phyloP scores from a whole-genome alignment of 169 alveolate species.

The Cardiosporidium cionae region DNA sequence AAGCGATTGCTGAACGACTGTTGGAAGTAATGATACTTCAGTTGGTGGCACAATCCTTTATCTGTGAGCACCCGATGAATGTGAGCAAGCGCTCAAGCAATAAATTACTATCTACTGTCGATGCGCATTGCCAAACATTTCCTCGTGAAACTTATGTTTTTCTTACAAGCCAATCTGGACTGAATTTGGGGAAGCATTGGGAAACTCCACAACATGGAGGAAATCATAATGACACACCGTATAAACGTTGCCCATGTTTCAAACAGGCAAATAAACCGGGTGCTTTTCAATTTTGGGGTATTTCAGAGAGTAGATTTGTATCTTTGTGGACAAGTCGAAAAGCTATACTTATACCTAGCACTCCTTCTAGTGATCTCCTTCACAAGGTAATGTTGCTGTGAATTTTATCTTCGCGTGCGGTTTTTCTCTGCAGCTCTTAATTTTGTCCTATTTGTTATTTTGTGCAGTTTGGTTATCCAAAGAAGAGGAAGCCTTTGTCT shows the following conservation, averaged over 20 bases:
- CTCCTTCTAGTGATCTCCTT: too few relatives aligned
- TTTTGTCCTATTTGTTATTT: too few relatives aligned
- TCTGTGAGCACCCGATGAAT: not conserved
- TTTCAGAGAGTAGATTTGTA: not conserved
- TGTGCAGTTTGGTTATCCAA: too few relatives aligned
- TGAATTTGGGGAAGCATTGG: not conserved
- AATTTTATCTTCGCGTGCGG: too few relatives aligned
- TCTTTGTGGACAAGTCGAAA: not conserved
- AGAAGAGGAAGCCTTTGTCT: too few relatives aligned
- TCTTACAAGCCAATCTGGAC: not conserved
- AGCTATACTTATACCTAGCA: not conserved
- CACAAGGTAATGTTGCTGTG: too few relatives aligned
- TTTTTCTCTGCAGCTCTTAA: too few relatives aligned
- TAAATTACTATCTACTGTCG: not conserved
- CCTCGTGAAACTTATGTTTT: not conserved
- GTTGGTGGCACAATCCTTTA: not conserved
- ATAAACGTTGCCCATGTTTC: not conserved
- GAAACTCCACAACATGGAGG: not conserved
- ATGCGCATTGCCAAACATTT: not conserved
- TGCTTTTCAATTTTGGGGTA: not conserved
- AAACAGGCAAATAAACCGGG: not conserved
- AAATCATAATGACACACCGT: not conserved
- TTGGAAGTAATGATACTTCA: not conserved
- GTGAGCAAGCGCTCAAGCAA: not conserved
- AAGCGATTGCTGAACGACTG: not conserved